Conservation (phyloP, 441 rosid genomes). For the Gossypium davidsonii region DNA sequence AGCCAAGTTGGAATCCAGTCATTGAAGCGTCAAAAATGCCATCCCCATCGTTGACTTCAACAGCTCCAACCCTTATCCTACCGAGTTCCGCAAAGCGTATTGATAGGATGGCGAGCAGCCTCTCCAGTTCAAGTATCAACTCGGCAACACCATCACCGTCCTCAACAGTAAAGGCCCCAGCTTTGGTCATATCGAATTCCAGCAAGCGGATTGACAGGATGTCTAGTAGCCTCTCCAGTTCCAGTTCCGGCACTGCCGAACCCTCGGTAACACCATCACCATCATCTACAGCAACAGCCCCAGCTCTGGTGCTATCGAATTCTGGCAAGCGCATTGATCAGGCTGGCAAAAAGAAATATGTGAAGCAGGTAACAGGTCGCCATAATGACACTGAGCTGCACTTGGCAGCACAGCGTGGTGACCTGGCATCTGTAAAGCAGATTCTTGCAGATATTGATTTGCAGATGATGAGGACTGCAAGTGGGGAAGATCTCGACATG, state of each 20-base stretch:
- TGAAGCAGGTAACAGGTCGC: constrained; percentile 93
- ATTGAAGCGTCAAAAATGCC: constrained; percentile 57
- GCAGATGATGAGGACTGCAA: constrained; percentile 63
- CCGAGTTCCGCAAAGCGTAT: constrained; percentile 28
- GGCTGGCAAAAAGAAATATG: constrained; percentile 87
- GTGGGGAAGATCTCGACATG: constrained; percentile 58
- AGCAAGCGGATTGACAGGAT: background rate
- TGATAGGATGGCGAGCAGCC: constrained; percentile 4
- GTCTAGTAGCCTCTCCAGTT: constrained; percentile 6
- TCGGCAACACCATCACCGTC: constrained; percentile 82
- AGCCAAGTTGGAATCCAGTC: constrained; percentile 31
- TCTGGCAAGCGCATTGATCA: constrained; percentile 86
- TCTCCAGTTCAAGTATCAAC: background rate
- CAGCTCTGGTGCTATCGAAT: constrained; percentile 81
- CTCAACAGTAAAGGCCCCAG: constrained; percentile 57
- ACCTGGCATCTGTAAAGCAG: constrained; percentile 69
- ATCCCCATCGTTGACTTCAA: constrained; percentile 59
- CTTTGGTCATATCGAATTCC: constrained; percentile 64
- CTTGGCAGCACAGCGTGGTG: constrained; percentile 82
- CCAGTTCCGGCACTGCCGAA: constrained; percentile 20
- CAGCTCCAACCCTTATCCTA: constrained; percentile 77
- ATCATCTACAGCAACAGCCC: constrained; percentile 57
- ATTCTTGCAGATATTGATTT: constrained; percentile 64
- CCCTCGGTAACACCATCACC: constrained; percentile 75
- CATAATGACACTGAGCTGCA: constrained; percentile 92